Evolutionary conservation across 306 rosid genomes (phyloP).

Genomic region (Amphicarpaea edgeworthii): DNA sequence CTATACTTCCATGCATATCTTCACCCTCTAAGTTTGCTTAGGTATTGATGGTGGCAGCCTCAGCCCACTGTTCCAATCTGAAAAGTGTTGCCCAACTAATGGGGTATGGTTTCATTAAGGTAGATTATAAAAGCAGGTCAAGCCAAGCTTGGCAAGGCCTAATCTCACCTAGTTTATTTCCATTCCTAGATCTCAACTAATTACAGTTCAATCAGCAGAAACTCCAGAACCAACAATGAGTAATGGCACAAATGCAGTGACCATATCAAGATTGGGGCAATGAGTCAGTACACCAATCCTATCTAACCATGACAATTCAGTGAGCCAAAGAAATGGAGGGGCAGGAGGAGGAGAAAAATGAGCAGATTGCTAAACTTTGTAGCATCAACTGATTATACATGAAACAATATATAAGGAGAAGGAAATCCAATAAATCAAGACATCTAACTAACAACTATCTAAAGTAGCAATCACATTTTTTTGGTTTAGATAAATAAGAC

Average conservation of each 20-base stretch:
- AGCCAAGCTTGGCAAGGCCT: not conserved
- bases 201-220: not conserved
- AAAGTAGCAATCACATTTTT: not conserved
- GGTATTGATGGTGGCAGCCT: slow-evolving; percentile 11
- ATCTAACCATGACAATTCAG: slow-evolving; percentile 1
- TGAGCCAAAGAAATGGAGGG: not conserved
- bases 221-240: slow-evolving; percentile 11
- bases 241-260: slow-evolving; percentile 6
- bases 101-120: no score
- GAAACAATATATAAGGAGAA: not conserved
- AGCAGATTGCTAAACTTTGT: slow-evolving; percentile 2
- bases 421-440: slow-evolving; percentile 28
- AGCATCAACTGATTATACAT: not conserved
- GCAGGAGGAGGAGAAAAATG: not conserved
- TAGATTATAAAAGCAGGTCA: not conserved
- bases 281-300: slow-evolving; percentile 33
- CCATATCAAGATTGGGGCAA: slow-evolving; percentile 13
- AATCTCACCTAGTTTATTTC: not conserved
- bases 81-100: no score
- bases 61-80: not conserved
- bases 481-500: not conserved
- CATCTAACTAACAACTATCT: slow-evolving; percentile 16
- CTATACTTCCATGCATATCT: not conserved
- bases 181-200: not conserved
- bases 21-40: not conserved